These are phyloP conservation scores for Karstenula rhodostoma DNA, from an alignment of 2,329 filamentous ascomycete species.

Conservation along the genomic window DNA sequence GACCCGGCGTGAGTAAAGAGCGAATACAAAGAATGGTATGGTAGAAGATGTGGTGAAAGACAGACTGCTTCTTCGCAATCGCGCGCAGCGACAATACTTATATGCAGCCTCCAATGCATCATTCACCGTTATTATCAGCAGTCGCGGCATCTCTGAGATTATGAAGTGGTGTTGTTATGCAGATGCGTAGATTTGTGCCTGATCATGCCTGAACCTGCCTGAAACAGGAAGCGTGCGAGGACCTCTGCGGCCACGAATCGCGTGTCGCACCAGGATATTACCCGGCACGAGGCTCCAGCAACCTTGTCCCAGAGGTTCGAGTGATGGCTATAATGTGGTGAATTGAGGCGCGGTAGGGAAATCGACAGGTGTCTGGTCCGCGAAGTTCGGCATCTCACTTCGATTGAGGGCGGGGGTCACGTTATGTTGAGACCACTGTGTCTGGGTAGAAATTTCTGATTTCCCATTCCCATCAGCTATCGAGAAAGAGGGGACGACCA, in stretches of 20 bases:
- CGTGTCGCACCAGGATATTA: not conserved
- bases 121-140: conserved; percentile 5
- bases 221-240: conserved; percentile 31
- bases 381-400: not conserved
- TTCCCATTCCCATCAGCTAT: not conserved
- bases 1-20: conserved; percentile 35
- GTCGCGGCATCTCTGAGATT: conserved; percentile 14
- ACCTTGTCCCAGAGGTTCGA: conserved; percentile 15
- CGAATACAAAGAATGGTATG: conserved; percentile 20
- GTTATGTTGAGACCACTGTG: not conserved
- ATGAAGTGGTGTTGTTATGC: conserved; percentile 25
- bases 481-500: not conserved
- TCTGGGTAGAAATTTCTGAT: not conserved
- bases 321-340: not conserved
- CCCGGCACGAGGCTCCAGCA: conserved; percentile 18
- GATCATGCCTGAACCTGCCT: conserved; percentile 25
- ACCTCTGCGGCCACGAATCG: conserved; percentile 23
- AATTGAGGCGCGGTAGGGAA: not conserved
- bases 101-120: conserved; percentile 22
- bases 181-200: conserved; percentile 13
- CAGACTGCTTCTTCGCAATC: conserved; percentile 8
- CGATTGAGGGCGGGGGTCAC: not conserved
- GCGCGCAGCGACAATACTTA: conserved; percentile 4
- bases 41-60: conserved; percentile 18
- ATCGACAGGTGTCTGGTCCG: not conserved